Base-by-base conservation (phyloP, 1,284 basidiomycete genomes). In the Cryptococcus floricola region DNA sequence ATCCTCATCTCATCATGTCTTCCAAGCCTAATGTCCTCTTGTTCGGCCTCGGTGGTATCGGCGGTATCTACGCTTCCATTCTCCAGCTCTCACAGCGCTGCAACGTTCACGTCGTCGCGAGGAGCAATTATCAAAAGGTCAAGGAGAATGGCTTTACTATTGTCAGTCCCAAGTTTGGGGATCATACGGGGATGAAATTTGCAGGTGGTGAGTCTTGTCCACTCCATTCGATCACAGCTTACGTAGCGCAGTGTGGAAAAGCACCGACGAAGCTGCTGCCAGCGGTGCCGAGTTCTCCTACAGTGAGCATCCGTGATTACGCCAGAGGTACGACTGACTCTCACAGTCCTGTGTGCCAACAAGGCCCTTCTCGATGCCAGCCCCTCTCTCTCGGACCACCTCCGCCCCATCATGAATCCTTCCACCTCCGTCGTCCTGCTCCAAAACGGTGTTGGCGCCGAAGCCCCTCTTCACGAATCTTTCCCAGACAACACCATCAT, bases 361-460 rank as follows among this genome's bases (percentile, higher is more conserved):
- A 78, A 78, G 62, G 77, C 76, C 10, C 63, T 77, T 0, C 66
- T 75, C 25, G 72, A 74, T 52, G 67, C 71, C 16, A 64, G 52
- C 14, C 77, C 77, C 1, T 71, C 69, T 3, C 67, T 76, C 3
- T 62, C 71, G 1, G 73, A 76, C 38, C 65, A 70, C 46, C 63
- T 78, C 53, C 45, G 43, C 12, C 76, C 76, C 10, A 65, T 74
- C 39, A 60, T 75, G 37, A 53, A 60, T 4, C 60, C 64, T 19
- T 43, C 61, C 5, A 80, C 80, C 0, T 65, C 72, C 28, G 73
- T 81, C 41, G 76, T 81, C n/a, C 66, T 80, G 31, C 68, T 81
- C 0, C 80, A 81, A 65, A 81, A 81, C 60, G 80, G 80, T 23
- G 77, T 80, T 5, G 80, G 79, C 6, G 77, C 77, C 51, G 80